Evolutionary conservation across 495 filamentous ascomycete species (phyloP).

Genomic region (Aspergillus carlsbadensis): DNA sequence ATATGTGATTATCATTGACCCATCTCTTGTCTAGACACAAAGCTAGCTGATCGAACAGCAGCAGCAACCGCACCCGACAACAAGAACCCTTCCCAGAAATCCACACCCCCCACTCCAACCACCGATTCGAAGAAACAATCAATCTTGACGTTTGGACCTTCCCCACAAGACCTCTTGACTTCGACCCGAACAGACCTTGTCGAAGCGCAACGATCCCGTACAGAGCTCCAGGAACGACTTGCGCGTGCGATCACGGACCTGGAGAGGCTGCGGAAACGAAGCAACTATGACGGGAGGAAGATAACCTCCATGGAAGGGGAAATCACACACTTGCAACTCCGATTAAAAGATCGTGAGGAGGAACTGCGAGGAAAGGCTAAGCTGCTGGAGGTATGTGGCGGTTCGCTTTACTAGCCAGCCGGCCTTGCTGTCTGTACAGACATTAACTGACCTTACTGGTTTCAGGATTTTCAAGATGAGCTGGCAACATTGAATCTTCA

Average conservation of each 20-base stretch:
- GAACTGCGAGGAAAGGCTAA: constrained; percentile 81
- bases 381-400: constrained; percentile 71
- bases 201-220: constrained; percentile 71
- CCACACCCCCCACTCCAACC: constrained; percentile 16
- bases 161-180: constrained; percentile 38
- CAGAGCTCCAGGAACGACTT: constrained; percentile 60
- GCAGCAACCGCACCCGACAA: constrained; percentile 23
- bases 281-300: constrained; percentile 50
- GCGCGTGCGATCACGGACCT: constrained; percentile 60
- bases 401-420: not conserved
- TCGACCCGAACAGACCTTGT: constrained; percentile 62
- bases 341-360: constrained; percentile 77
- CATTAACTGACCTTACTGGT: constrained; percentile 4
- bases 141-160: constrained; percentile 18
- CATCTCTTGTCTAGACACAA: constrained; percentile 52
- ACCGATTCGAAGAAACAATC: constrained; percentile 27
- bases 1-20: constrained; percentile 4
- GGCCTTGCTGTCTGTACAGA: not conserved
- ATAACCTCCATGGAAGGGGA: constrained; percentile 65
- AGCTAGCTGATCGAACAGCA: constrained; percentile 67
- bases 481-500: constrained; percentile 81
- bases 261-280: constrained; percentile 57
- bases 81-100: constrained; percentile 14
- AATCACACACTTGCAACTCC: constrained; percentile 55
- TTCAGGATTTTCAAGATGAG: constrained; percentile 84